These are phyloP conservation scores for Musa acuminata DNA, from an alignment of 176 grass and related monocot genomes.

Conservation along the genomic window DNA sequence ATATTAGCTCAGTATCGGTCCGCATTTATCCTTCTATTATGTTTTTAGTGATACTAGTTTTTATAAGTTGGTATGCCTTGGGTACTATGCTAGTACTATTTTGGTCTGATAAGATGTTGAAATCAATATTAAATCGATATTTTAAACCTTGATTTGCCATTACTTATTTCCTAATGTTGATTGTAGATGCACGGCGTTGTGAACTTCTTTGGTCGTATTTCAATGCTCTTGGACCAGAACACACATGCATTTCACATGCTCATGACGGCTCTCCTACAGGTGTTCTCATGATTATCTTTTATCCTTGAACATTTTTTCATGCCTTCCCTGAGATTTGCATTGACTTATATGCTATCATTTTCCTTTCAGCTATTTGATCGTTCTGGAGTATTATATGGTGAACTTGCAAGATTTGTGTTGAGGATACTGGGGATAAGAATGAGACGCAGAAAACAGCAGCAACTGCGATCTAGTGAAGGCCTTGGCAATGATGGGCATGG, in stretches of 20 bases:
- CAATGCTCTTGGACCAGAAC: slow-evolving; percentile 30
- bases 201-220: slow-evolving; percentile 85
- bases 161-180: neutral
- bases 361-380: slow-evolving; percentile 16
- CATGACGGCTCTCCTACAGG: slow-evolving; percentile 27
- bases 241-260: slow-evolving; percentile 28
- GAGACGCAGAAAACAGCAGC: neutral
- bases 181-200: slow-evolving; percentile 80
- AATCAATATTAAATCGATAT: neutral
- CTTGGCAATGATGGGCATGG: neutral
- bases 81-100: no score
- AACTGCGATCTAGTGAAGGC: neutral
- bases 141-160: neutral
- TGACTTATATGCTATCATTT: no score
- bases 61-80: no score
- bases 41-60: no score
- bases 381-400: slow-evolving; percentile 20
- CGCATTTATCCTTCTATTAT: no score
- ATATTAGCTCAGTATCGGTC: no score
- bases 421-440: slow-evolving; percentile 13
- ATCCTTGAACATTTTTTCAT: no score
- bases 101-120: no score
- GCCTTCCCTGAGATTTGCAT: neutral
- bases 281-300: neutral
- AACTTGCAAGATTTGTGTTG: slow-evolving; percentile 22